Evolutionary conservation across 805 yeast genomes (phyloP).

Genomic region (Kodamaea sagamina): DNA sequence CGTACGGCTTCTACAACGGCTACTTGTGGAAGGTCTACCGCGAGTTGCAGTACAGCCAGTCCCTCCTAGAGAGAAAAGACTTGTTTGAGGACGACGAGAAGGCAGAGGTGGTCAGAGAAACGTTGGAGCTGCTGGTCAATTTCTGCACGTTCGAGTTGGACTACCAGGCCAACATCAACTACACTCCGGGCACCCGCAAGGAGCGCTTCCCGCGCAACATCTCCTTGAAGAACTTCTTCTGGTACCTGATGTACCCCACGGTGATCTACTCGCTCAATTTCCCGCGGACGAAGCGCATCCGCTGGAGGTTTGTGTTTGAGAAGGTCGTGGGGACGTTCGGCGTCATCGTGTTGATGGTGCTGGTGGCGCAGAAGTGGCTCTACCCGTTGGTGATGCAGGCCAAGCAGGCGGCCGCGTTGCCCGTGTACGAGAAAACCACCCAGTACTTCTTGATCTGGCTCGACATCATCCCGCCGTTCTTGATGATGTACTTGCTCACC

Average conservation of each 20-base stretch:
- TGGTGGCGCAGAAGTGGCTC: slow-evolving; percentile 71
- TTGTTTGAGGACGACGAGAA: slow-evolving; percentile 18
- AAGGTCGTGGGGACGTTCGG: slow-evolving; percentile 86
- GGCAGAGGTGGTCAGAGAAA: background rate
- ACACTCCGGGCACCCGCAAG: slow-evolving; percentile 10
- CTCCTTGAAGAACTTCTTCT: slow-evolving; percentile 62
- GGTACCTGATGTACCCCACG: slow-evolving; percentile 86
- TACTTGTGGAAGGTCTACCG: slow-evolving; percentile 68
- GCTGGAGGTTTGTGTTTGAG: slow-evolving; percentile 66
- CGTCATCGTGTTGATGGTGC: slow-evolving; percentile 76
- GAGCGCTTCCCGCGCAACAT: slow-evolving; percentile 72
- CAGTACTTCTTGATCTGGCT: slow-evolving; percentile 60
- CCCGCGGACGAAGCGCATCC: slow-evolving; percentile 70
- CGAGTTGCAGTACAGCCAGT: slow-evolving; percentile 55
- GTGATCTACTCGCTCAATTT: slow-evolving; percentile 79
- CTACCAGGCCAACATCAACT: slow-evolving; percentile 46
- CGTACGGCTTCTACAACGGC: slow-evolving; percentile 90
- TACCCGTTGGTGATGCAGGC: slow-evolving; percentile 74
- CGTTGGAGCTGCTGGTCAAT: slow-evolving; percentile 47
- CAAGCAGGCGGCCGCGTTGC: slow-evolving; percentile 49
- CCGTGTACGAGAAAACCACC: slow-evolving; percentile 46
- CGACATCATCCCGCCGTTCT: slow-evolving; percentile 79
- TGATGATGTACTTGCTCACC: slow-evolving; percentile 69
- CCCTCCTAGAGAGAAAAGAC: slow-evolving; percentile 40
- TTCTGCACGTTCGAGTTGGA: slow-evolving; percentile 75